Base-by-base conservation (phyloP, 768 basidiomycete species). In the Rhizopogon sp. region DNA sequence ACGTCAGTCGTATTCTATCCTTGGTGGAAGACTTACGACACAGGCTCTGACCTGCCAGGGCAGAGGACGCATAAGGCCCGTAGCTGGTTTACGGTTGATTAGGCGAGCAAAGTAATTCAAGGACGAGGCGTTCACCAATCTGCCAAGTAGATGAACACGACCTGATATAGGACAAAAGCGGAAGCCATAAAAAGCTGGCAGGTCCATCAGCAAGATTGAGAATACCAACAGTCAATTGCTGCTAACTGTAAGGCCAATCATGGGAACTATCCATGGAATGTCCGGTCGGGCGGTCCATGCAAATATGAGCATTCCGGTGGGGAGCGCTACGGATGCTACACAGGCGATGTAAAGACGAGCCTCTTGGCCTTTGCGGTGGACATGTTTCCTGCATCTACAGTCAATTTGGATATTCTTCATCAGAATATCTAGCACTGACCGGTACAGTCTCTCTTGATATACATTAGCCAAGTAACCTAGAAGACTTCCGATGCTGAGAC, bases 221-320 rank as follows among this genome's bases (percentile, higher is more conserved):
- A 39, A 53, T 31, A 42, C 37, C 7, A 11, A 25, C 9, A 3
- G 8, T 49, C 14, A 40, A 45, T 41, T 56, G 20, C 9, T 49
- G 8, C 62, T 51, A 49, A 52, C 66, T 22, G 67, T 70, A 44
- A 68, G 53, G 7, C 67, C 67, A n/a, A 58, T 51, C 7, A 68
- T 45, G 29, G 67, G 69, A 11, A 53, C 80, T 39, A 85, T 80
- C 88, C 88, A 90, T 52, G 76, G 79, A 3, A 88, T 73, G 11
- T 58, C 61, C 0, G 76, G 54, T 56, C 74, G 80, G 11, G 82
- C 79, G 2, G 84, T 82, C 82, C 86, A 89, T 0, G 84, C 87
- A 59, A 84, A 91, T 31, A 90, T 81, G 68, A 88, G 79, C 78
- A 87, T 83, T n/a, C 79, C 80, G 0, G 67, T 58, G 0, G 86